Conservation (phyloP, 768 basidiomycete genomes). For the Phaeolepiota aurea region DNA sequence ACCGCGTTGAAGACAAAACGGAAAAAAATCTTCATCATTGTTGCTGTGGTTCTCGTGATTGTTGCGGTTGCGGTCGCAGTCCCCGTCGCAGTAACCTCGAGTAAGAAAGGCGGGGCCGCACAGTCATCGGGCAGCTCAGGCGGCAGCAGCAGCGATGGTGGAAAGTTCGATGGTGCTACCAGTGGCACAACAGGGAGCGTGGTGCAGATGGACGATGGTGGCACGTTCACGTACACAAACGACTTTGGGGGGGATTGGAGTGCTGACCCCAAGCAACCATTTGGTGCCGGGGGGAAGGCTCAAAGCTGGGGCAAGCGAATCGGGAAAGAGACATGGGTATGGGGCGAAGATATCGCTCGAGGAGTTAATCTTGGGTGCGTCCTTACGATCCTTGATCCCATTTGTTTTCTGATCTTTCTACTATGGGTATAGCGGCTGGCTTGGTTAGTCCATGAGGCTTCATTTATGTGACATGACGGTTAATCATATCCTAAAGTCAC, state of each 20-base stretch:
- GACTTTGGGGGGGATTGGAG: constrained; percentile 80
- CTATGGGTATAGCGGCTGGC: constrained; percentile 1
- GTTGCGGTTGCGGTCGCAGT: constrained; percentile 35
- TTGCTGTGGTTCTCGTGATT: constrained; percentile 20
- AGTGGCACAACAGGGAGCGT: constrained; percentile 60
- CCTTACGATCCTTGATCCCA: constrained; percentile 1
- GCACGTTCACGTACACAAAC: constrained; percentile 73
- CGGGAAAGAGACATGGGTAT: constrained; percentile 66
- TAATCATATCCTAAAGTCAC: constrained; percentile 27
- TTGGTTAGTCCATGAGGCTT: neutral
- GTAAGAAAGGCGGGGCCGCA: constrained; percentile 11
- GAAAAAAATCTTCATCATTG: constrained; percentile 14
- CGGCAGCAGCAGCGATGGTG: constrained; percentile 4
- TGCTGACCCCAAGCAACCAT: constrained; percentile 60
- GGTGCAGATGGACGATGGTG: constrained; percentile 66
- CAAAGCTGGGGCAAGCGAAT: constrained; percentile 75
- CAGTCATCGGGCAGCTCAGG: constrained; percentile 5
- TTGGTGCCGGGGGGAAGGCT: constrained; percentile 62
- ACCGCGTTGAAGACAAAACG: constrained; percentile 5
- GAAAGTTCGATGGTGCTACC: constrained; percentile 11
- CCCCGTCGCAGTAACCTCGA: constrained; percentile 16
- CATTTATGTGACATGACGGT: neutral
- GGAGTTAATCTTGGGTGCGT: constrained; percentile 52
- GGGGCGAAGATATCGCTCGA: constrained; percentile 52
- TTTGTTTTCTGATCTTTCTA: neutral